Base-by-base conservation (phyloP, 257 asterid species). In the Solanum neorickii region DNA sequence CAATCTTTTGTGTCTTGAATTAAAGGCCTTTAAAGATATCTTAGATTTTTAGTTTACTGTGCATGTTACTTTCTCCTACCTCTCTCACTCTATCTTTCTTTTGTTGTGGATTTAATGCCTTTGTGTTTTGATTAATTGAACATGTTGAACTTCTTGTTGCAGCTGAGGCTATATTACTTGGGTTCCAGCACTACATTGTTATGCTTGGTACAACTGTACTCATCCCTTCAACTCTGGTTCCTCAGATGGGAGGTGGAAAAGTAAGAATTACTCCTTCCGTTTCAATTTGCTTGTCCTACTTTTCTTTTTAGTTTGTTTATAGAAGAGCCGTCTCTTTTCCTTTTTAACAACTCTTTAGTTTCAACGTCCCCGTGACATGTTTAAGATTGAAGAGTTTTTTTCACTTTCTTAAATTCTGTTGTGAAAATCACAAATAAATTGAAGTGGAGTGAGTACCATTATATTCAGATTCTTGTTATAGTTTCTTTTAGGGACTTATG, bases 161-260 rank as follows among this genome's bases (percentile, higher is more conserved):
- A 95, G 99, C 99, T 86, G 99, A 97, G 94, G 99, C 99, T 69
- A 92, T 97, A 86, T 88, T 97, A 87, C 98, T 97, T 86, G 99
- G 98, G 13, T 97, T 97, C 89, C 99, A 97, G 74, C 98, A 97
- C 96, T 97, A 93, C 89, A 92, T 95, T 88, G 99, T 97, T 91
- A 95, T 97, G 99, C 98, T 97, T 76, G 99, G 99, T 41, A 93
- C 98, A 70, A 97, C 98, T 44, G 99, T 97, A 60, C 96, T 96
- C 82, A 97, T 97, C 29, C 99, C 98, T 47, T 75, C 98, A 80
- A 29, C 89, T 83, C 90, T 95, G 66, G 95, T 91, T 86, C 96
- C 98, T 12, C 99, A 97, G 88, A 97, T 97, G 98, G 99, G 98
- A 56, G 99, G 99, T 88, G 94, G 95, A 87, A 91, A 90, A 88